Percentiles rank a stretch among this genome's conserved stretches.
These are phyloP conservation scores for Eucalyptus sp. DNA, from an alignment of 345 rosid genomes.

Conservation along the genomic window DNA sequence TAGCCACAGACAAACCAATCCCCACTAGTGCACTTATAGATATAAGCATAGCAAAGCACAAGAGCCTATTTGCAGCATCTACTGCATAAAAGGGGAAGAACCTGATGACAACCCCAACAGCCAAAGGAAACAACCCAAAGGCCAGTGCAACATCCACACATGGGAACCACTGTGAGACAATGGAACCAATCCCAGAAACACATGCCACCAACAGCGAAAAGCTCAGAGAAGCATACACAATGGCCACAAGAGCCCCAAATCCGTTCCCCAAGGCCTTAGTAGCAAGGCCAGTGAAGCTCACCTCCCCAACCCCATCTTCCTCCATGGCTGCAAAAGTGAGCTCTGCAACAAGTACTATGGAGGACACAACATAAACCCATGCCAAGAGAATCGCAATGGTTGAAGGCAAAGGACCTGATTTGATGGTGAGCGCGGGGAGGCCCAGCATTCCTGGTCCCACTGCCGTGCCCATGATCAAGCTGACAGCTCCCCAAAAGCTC, in stretches of 20 bases:
- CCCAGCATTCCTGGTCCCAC: conserved; percentile 94
- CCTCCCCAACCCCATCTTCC: conserved; percentile 71
- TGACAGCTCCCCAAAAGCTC: conserved; percentile 88
- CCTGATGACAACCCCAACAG: conserved; percentile 34
- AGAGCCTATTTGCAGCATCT: conserved; percentile 47
- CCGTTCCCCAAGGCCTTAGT: conserved; percentile 57
- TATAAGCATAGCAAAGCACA: conserved; percentile 65
- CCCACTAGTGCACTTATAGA: conserved; percentile 62
- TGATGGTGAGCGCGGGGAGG: conserved; percentile 75
- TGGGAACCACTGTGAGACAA: conserved; percentile 68
- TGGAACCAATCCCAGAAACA: conserved; percentile 81
- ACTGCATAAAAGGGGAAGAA: conserved; percentile 59
- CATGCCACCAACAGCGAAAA: conserved; percentile 82
- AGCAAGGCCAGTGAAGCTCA: conserved; percentile 81
- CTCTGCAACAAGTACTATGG: conserved; percentile 81
- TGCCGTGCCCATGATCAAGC: conserved; percentile 84
- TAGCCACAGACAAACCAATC: conserved; percentile 64
- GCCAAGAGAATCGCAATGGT: conserved; percentile 48
- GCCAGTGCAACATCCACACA: conserved; percentile 46
- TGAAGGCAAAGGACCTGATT: conserved; percentile 69
- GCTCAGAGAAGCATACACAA: conserved; percentile 74
- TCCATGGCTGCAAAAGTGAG: conserved; percentile 82
- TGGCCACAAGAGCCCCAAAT: conserved; percentile 66
- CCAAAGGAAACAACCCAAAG: conserved; percentile 49
- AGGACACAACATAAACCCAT: conserved; percentile 80